Base-by-base conservation (phyloP, 345 rosid species). In the Camelina laxa region DNA sequence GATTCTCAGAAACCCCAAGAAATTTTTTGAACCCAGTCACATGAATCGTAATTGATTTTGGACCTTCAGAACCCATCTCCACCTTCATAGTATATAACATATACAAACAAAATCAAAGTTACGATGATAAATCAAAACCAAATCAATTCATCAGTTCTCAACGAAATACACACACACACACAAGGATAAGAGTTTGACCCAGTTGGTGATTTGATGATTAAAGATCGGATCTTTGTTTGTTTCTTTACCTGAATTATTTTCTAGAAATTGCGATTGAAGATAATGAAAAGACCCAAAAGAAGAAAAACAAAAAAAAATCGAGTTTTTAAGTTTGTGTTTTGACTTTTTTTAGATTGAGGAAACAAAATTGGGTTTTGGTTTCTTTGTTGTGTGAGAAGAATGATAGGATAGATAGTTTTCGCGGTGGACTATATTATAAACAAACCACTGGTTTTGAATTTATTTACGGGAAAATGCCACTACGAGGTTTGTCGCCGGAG, bases 11-110 rank as follows among this genome's bases (percentile, higher is more conserved):
- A 63, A 92, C 92, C 35, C 91, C 94, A 56, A 82, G 86, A 60
- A 92, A 92, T 71, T 83, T 92, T 87, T 92, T 87, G 81, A 90
- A 92, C 14, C 93, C 96, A 72, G 94, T 92, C 41, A 88, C 86
- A 68, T 90, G 84, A 67, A 90, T 74, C 1, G 85, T 81, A 17
- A 87, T 77, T 31, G 83, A 59, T 69, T 88, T 90, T 75, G 88
- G 84, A 69, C 88, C 91, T 85, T 88, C 94, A 6, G 94, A 87
- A 14, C 94, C 97, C 94, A 88, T 92, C 73, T 79, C 80, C 65
- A 67, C 62, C 73, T 72, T 22, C 42, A 11, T 11, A 39, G 14
- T 39, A 39, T 1, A 10, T 10, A 45, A 73, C 42, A 57, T 8
- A 47, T 10, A 45, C 41, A 36, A 56, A 16, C 11, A 9, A 39